Base-by-base conservation (phyloP, 345 rosid species). In the Populus davidiana region DNA sequence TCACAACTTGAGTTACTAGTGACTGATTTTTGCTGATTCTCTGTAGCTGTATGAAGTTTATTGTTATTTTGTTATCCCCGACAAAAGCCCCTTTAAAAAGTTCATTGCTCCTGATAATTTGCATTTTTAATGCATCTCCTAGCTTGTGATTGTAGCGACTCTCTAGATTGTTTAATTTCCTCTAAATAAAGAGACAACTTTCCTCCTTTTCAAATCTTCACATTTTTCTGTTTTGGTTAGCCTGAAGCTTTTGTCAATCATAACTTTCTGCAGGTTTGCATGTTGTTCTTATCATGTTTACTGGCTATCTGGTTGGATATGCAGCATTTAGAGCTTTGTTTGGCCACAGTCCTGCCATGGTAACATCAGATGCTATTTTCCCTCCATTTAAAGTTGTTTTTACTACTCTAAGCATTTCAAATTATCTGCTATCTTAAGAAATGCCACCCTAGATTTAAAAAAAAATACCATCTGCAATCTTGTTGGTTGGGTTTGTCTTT, bases 231-330 rank as follows among this genome's bases (percentile, higher is more conserved):
- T 17, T 18, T 52, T 5, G 33, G 47, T 61, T 74, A 14, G n/a
- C 36, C 38, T 78, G 70, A 49, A 63, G 23, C 43, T 21, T 1
- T 41, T 56, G 29, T 67, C 59, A 5, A 2, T 41, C 7, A 8
- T 41, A n/a, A 52, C 72, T 25, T 16, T 52, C 11, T 35, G 76
- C 91, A 93, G 99, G 99, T 77, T 81, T 93, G 61, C 98, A 96
- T 69, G 99, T 96, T 31, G 93, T 78, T 62, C 86, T 93, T 75
- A 90, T 72, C 23, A 96, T 96, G 99, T 96, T 96, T 80, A 90
- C 99, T 69, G 96, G 99, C n/a, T 93, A 96, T 86, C 80, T 96
- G 85, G 84, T 92, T 76, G 98, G 97, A 67, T 91, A 89, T 82
- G 83, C 85, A 49, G 82, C 98, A 35, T 95, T 95, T 85, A 88